Percentiles rank a stretch among this genome's conserved stretches.
These are phyloP conservation scores for Crithidia brevicula DNA, from an alignment of 208 protist genomes.

Conservation along the genomic window DNA sequence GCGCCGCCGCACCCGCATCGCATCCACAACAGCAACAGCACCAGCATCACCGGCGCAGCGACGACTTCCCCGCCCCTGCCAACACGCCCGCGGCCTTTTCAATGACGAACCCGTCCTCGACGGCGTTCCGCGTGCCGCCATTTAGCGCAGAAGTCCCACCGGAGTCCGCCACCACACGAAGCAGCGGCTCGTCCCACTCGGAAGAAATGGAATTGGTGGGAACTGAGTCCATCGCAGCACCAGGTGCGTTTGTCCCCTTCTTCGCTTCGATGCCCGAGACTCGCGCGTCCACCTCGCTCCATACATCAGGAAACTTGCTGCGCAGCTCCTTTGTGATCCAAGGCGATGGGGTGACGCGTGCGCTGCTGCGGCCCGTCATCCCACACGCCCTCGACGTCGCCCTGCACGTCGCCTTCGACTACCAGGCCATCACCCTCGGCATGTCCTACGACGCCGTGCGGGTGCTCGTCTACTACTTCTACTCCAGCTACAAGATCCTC, in stretches of 20 bases:
- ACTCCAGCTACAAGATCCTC: conserved; percentile 70
- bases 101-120: neutral
- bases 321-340: conserved; percentile 6
- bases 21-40: neutral
- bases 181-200: conserved; percentile 2
- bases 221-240: neutral
- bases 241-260: neutral
- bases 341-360: conserved; percentile 18
- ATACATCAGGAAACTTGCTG: neutral
- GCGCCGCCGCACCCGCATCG: neutral
- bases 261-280: neutral
- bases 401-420: conserved; percentile 48
- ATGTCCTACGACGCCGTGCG: conserved; percentile 72
- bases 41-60: neutral
- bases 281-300: neutral
- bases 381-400: conserved; percentile 11
- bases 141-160: neutral
- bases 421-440: conserved; percentile 62
- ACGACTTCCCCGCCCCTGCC: neutral
- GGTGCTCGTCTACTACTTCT: conserved; percentile 83
- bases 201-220: neutral
- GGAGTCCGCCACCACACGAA: neutral
- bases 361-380: conserved; percentile 4
- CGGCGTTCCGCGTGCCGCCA: neutral
- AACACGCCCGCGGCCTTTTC: no score